Evolutionary conservation across 805 yeast species (phyloP), one percentile per base, ranked within the genome.

Genomic region (Wickerhamiella shivajii): DNA sequence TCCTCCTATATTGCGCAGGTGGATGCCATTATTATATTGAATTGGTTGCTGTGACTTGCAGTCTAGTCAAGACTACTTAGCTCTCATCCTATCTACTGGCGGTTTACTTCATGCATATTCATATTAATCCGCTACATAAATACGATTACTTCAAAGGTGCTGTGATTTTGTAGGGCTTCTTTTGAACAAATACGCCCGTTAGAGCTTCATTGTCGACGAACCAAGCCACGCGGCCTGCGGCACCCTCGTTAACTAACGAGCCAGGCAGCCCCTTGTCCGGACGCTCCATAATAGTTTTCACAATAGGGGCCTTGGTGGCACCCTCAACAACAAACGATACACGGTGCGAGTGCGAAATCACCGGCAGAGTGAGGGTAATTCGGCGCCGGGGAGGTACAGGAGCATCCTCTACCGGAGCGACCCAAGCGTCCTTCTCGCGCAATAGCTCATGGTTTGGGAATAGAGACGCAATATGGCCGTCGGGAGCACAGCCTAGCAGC

Each of bases 141-240:
- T 8, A 16, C 13, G 13, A 33, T 15, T 7, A 29, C 4, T 24
- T 28, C 31, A 36, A 40, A 3, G 55, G 52, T 2, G 60, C 64
- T 33, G 67, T 56, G 41, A 64, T 70, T 55, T 76, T 76, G 59
- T 76, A 76, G 55, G 74, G 69, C 57, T 73, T 75, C 60, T 74
- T 75, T 13, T 78, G 73, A 32, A 75, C 66, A 48, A 71, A 70
- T 31, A 79, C 79, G 50, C 83, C 94, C 29, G 72, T 69, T 47
- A 81, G 69, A 2, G 95, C 95, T 44, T 76, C 94, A 47, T 83
- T 80, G 54, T 87, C 98, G 22, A 87, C 96, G 61, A 87, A 87
- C 98, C 98, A 87, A 6, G 85, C 71, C 4, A 87, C 94, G 57
- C 78, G 77, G 11, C 96, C 96, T 1, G 93, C 94, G n/a, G 95